Percentiles rank a stretch among this genome's conserved stretches.
These are phyloP conservation scores for Amanita jacksonii DNA, from an alignment of 768 basidiomycete genomes.

Conservation along the genomic window DNA sequence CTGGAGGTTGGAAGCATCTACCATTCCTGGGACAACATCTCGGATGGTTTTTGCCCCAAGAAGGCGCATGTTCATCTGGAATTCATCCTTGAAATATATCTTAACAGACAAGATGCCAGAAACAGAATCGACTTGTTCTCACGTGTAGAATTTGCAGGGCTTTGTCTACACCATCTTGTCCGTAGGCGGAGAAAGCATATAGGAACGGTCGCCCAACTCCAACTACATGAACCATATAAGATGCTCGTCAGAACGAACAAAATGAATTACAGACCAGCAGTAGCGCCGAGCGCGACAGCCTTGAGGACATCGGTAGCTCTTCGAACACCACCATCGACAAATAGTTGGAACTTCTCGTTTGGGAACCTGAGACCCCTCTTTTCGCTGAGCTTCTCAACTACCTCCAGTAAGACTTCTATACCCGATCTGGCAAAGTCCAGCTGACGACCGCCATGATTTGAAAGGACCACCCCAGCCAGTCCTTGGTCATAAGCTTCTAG, in stretches of 20 bases:
- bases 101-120: background rate
- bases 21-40: conserved; percentile 84
- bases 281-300: conserved; percentile 83
- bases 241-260: conserved; percentile 11
- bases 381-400: conserved; percentile 60
- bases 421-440: conserved; percentile 80
- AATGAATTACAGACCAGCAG: conserved; percentile 46
- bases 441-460: conserved; percentile 78
- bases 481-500: conserved; percentile 74
- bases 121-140: conserved; percentile 16
- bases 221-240: conserved; percentile 28
- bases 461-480: conserved; percentile 71
- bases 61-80: conserved; percentile 96
- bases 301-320: conserved; percentile 87
- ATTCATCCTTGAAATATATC: conserved; percentile 62
- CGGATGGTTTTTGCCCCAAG: conserved; percentile 74
- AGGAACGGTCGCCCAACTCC: conserved; percentile 82
- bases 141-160: conserved; percentile 74
- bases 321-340: conserved; percentile 91
- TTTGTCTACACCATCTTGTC: conserved; percentile 76
- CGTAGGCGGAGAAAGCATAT: conserved; percentile 86
- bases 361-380: conserved; percentile 64
- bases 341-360: conserved; percentile 73
- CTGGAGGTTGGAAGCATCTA: conserved; percentile 66
- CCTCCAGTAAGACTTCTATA: conserved; percentile 83